Conservation (phyloP, 345 rosid genomes). For the Boechera divaricarpa region DNA sequence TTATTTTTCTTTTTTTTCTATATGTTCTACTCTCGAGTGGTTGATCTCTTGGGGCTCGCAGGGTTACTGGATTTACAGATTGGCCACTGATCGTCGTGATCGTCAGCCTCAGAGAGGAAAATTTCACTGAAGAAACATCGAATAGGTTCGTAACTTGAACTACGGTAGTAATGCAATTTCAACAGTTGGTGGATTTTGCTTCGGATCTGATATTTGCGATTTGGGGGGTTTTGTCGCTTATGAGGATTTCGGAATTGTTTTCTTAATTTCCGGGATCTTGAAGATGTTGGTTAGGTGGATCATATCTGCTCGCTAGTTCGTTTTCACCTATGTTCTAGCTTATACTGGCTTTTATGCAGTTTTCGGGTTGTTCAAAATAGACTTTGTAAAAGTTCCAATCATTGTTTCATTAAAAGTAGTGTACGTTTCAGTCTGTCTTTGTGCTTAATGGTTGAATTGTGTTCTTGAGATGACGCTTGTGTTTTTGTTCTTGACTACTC, state of each 20-base stretch:
- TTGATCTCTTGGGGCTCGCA: slow-evolving; percentile 16
- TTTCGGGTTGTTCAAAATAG: not conserved
- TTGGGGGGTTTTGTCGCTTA: not conserved
- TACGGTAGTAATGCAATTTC: not conserved
- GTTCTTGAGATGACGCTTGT: not conserved
- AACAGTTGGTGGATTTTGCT: not conserved
- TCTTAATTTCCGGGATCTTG: not conserved
- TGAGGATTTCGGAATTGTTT: slow-evolving; percentile 7
- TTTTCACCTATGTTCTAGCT: slow-evolving; percentile 2
- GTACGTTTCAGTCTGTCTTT: not conserved
- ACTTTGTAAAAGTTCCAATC: not conserved
- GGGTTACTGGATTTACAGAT: slow-evolving; percentile 87
- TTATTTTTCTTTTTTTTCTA: not conserved
- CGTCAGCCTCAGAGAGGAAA: slow-evolving; percentile 78
- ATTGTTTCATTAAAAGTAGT: not conserved
- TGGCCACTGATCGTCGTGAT: slow-evolving; percentile 75
- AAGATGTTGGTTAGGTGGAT: slow-evolving; percentile 25
- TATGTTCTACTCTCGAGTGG: no score
- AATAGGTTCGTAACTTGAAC: slow-evolving; percentile 32
- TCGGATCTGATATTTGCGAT: slow-evolving; percentile 10
- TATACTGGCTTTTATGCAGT: not conserved
- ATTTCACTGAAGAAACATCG: slow-evolving; percentile 51
- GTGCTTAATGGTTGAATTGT: slow-evolving; percentile 8
- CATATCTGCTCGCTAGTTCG: slow-evolving; percentile 14
- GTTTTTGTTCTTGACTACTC: slow-evolving; percentile 17